A percentile compares a stretch with the other conserved stretches of the same genome.
These are phyloP conservation scores for Calocybe cyanea DNA, from an alignment of 768 basidiomycete genomes.

Conservation along the genomic window DNA sequence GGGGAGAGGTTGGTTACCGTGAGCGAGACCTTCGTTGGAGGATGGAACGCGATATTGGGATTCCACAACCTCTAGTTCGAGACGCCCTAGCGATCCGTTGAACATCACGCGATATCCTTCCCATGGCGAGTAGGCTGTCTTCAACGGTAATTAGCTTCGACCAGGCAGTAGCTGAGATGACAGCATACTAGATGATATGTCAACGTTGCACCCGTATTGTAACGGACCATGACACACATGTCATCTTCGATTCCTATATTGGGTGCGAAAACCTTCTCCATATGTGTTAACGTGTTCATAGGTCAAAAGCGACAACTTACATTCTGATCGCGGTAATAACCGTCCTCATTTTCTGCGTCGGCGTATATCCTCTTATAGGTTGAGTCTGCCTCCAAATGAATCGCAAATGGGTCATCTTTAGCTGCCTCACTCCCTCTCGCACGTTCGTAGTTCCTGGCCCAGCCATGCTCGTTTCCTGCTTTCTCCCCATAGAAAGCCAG, in stretches of 20 bases:
- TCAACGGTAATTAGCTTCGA: neutral
- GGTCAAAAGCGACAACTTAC: constrained; percentile 20
- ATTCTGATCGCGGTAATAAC: constrained; percentile 49
- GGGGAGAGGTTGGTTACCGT: constrained; percentile 34
- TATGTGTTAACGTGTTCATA: neutral
- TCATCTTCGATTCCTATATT: constrained; percentile 49
- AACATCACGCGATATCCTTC: constrained; percentile 51
- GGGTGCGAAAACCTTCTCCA: constrained; percentile 33
- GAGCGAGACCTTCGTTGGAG: constrained; percentile 29
- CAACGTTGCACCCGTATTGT: constrained; percentile 44
- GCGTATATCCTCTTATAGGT: constrained; percentile 41
- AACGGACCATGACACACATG: constrained; percentile 45
- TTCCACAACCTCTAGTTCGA: constrained; percentile 50
- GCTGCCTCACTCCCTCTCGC: constrained; percentile 40
- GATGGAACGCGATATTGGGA: constrained; percentile 30
- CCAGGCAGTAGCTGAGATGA: neutral
- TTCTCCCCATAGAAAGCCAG: constrained; percentile 45
- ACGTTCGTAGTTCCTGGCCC: constrained; percentile 42
- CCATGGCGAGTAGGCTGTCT: constrained; percentile 42
- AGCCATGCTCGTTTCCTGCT: constrained; percentile 41
- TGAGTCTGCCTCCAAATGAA: constrained; percentile 40
- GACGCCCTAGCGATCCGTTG: constrained; percentile 47
- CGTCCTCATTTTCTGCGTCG: constrained; percentile 44
- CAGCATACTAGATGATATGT: constrained; percentile 44
- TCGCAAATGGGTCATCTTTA: constrained; percentile 44